These are phyloP conservation scores for Phytophthora palmivora DNA, from an alignment of 352 stramenopile genomes.

Conservation along the genomic window DNA sequence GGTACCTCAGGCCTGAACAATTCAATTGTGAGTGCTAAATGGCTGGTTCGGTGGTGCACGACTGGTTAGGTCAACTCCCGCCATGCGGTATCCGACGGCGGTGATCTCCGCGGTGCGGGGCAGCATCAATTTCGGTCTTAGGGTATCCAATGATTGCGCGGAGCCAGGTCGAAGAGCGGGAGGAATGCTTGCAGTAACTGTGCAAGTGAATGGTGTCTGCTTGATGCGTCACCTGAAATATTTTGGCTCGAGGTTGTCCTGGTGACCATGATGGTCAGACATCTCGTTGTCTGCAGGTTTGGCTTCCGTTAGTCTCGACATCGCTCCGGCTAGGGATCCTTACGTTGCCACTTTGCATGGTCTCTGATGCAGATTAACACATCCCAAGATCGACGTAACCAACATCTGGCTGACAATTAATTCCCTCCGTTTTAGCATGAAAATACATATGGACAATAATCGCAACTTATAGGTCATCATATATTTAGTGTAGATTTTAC, in stretches of 20 bases:
- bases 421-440: not conserved
- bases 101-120: slow-evolving; percentile 5
- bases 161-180: slow-evolving; percentile 29
- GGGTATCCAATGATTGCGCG: slow-evolving; percentile 24
- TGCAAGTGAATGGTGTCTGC: not conserved
- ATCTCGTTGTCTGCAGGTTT: slow-evolving; percentile 3
- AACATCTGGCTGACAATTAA: slow-evolving; percentile 5
- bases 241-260: slow-evolving; percentile 6
- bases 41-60: slow-evolving; percentile 12
- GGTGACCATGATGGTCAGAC: not conserved
- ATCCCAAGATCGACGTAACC: slow-evolving; percentile 7
- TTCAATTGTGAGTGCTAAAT: slow-evolving; percentile 30
- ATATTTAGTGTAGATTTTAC: too few species aligned
- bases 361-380: slow-evolving; percentile 14
- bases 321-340: slow-evolving; percentile 23
- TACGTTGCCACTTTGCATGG: slow-evolving; percentile 18
- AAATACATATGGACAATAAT: not conserved
- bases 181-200: slow-evolving; percentile 8
- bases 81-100: slow-evolving; percentile 17
- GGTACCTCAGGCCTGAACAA: not conserved
- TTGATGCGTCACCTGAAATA: slow-evolving; percentile 20
- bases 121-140: slow-evolving; percentile 17
- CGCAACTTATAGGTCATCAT: not conserved
- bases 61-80: slow-evolving; percentile 23
- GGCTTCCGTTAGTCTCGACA: too few species aligned